A percentile compares a stretch with the other conserved stretches of the same genome.
Conservation (phyloP, 1,139 yeast species). For the Pichia inconspicua region DNA sequence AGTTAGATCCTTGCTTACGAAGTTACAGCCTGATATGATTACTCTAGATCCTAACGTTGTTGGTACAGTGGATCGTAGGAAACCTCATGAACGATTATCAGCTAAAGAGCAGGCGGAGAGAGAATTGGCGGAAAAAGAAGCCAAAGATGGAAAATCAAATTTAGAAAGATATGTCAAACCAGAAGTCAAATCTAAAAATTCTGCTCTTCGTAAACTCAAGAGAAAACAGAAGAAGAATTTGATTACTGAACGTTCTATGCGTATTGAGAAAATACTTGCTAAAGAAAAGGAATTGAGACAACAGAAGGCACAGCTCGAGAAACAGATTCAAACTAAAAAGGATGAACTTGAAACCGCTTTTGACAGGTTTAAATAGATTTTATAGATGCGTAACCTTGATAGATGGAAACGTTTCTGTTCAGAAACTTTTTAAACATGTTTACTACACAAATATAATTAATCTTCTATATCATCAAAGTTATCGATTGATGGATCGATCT, state of each 20-base stretch:
- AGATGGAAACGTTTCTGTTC: no score
- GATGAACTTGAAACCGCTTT: slow-evolving; percentile 51
- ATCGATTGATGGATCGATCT: slow-evolving; percentile 39
- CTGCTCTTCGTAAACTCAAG: slow-evolving; percentile 70
- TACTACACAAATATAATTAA: background rate
- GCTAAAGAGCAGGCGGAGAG: slow-evolving; percentile 49
- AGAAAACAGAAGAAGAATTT: slow-evolving; percentile 84
- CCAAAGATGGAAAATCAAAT: slow-evolving; percentile 32
- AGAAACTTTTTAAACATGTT: background rate
- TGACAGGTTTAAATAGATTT: slow-evolving; percentile 38
- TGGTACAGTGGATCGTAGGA: slow-evolving; percentile 75
- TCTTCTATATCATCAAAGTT: slow-evolving; percentile 17
- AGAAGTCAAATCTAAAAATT: slow-evolving; percentile 69
- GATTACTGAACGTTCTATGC: slow-evolving; percentile 76
- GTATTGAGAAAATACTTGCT: slow-evolving; percentile 70
- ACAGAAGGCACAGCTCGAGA: slow-evolving; percentile 38
- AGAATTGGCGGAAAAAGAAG: slow-evolving; percentile 32
- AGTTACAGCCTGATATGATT: slow-evolving; percentile 87
- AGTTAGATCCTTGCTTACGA: slow-evolving; percentile 78
- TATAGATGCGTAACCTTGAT: no score
- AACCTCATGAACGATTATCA: slow-evolving; percentile 53
- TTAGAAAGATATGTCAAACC: slow-evolving; percentile 38
- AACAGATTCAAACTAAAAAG: slow-evolving; percentile 23
- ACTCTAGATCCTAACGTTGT: slow-evolving; percentile 81
- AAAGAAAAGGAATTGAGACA: slow-evolving; percentile 69